Evolutionary conservation across 768 basidiomycete species (phyloP).

Genomic region (Cyclocybe aegerita): DNA sequence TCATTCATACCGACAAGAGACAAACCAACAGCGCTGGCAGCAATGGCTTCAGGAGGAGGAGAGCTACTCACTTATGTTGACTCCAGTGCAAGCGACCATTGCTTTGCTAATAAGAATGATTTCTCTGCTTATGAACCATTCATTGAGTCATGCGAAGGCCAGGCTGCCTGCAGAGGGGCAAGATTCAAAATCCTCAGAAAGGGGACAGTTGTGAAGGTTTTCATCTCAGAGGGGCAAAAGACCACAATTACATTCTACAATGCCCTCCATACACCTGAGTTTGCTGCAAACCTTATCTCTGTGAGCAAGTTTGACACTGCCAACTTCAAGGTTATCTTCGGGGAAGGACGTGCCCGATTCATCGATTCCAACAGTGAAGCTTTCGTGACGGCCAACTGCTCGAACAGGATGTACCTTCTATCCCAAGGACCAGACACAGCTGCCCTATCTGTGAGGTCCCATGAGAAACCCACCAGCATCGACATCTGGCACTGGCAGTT

Average conservation of each 20-base stretch:
- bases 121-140: slow-evolving; percentile 16
- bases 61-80: slow-evolving; percentile 1
- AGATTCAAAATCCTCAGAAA: slow-evolving; percentile 19
- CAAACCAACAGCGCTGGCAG: background rate
- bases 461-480: slow-evolving; percentile 17
- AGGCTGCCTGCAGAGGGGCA: slow-evolving; percentile 6
- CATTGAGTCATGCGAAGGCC: background rate
- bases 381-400: background rate
- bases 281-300: slow-evolving; percentile 25
- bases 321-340: slow-evolving; percentile 12
- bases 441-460: slow-evolving; percentile 12
- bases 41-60: background rate
- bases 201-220: slow-evolving; percentile 15
- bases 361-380: background rate
- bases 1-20: background rate
- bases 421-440: slow-evolving; percentile 5
- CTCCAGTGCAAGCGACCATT: slow-evolving; percentile 24
- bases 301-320: slow-evolving; percentile 15
- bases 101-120: slow-evolving; percentile 13
- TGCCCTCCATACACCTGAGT: slow-evolving; percentile 23
- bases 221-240: slow-evolving; percentile 3
- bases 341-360: slow-evolving; percentile 3
- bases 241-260: slow-evolving; percentile 16
- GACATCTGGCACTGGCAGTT: slow-evolving; percentile 26
- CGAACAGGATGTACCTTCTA: slow-evolving; percentile 18